Conservation (phyloP, 2,329 filamentous ascomycete genomes). For the Dactylellina cionopaga region DNA sequence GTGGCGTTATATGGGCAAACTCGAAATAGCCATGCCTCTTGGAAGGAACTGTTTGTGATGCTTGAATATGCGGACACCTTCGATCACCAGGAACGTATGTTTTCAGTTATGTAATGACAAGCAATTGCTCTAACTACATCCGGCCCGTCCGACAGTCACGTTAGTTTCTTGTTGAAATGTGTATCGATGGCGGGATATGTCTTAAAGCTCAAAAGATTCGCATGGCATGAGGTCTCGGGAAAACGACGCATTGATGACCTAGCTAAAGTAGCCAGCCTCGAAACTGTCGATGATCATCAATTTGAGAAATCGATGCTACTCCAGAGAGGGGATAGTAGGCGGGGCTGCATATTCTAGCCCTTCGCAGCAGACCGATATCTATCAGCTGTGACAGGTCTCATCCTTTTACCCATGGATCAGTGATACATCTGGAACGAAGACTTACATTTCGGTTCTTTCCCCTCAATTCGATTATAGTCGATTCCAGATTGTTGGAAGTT, state of each 20-base stretch:
- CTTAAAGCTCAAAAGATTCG: too few relatives aligned
- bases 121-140: slow-evolving; percentile 28
- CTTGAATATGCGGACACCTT: too few relatives aligned
- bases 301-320: too few relatives aligned
- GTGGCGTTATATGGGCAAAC: not conserved
- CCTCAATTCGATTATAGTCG: too few relatives aligned
- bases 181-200: too few relatives aligned
- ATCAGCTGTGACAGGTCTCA: not conserved
- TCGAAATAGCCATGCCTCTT: not conserved
- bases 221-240: slow-evolving; percentile 1
- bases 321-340: not conserved
- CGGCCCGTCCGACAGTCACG: slow-evolving; percentile 4
- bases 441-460: too few relatives aligned
- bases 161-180: not conserved
- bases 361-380: slow-evolving; percentile 14
- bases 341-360: not conserved
- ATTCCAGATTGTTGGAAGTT: too few relatives aligned
- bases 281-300: too few relatives aligned
- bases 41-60: not conserved
- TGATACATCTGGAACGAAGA: too few relatives aligned
- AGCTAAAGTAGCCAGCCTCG: too few relatives aligned
- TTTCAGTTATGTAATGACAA: slow-evolving; percentile 37
- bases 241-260: too few relatives aligned
- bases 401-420: too few relatives aligned
- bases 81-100: slow-evolving; percentile 13